Evolutionary conservation across 164 flowering plant species (phyloP).

Genomic region (Nymphaea colorata): DNA sequence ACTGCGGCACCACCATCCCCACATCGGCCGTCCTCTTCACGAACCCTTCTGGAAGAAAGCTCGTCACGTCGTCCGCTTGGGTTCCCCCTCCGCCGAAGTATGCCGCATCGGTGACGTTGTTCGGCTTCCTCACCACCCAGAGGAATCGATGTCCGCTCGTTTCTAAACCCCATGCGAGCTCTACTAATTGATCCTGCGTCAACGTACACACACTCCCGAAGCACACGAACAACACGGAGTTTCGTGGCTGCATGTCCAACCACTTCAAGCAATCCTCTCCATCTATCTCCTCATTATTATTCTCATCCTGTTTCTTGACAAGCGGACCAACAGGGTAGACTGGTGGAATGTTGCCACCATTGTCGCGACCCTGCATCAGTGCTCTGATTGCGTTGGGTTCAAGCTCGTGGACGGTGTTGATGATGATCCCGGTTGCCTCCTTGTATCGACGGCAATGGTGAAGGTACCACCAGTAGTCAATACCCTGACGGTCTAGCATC

Average conservation of each 20-base stretch:
- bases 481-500: conserved; percentile 13
- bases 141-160: conserved; percentile 27
- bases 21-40: conserved; percentile 15
- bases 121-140: conserved; percentile 29
- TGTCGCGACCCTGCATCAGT: background rate
- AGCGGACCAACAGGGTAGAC: background rate
- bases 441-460: conserved; percentile 3
- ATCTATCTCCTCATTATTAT: background rate
- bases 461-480: conserved; percentile 14
- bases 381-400: conserved; percentile 11
- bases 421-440: conserved; percentile 17
- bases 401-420: conserved; percentile 16
- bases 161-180: conserved; percentile 31
- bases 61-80: conserved; percentile 10
- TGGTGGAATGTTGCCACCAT: background rate
- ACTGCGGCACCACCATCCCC: conserved; percentile 26
- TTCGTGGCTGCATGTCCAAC: conserved; percentile 29
- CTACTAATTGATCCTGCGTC: conserved; percentile 16
- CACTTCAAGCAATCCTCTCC: conserved; percentile 18
- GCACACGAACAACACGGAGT: conserved; percentile 23
- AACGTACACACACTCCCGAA: conserved; percentile 40
- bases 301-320: background rate
- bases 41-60: conserved; percentile 23
- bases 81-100: conserved; percentile 4
- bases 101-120: conserved; percentile 8